phyloP scores from a whole-genome alignment of 2,329 filamentous ascomycete species.

The Venturia asperata region DNA sequence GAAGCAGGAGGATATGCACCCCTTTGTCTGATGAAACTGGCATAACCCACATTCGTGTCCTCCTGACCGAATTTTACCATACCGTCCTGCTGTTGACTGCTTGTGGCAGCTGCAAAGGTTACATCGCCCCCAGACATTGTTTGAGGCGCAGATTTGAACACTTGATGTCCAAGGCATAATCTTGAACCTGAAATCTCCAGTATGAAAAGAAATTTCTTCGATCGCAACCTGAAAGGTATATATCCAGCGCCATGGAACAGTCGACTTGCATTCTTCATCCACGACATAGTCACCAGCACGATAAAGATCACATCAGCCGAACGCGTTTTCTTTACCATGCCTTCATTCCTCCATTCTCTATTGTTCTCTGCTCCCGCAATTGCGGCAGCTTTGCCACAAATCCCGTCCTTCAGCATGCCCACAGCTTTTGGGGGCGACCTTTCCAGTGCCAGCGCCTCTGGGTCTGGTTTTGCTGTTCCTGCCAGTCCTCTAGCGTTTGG shows the following conservation, averaged over 20 bases:
- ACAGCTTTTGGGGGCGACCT: neutral
- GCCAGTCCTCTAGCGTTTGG: neutral
- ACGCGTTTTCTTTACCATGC: neutral
- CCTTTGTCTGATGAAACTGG: neutral
- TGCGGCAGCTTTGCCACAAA: neutral
- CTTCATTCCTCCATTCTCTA: neutral
- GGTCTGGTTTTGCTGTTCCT: neutral
- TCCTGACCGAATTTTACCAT: neutral
- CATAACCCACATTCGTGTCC: neutral
- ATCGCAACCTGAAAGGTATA: neutral
- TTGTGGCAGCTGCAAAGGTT: neutral
- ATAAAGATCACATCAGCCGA: neutral
- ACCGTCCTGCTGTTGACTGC: neutral
- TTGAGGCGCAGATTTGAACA: neutral
- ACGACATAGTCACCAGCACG: neutral
- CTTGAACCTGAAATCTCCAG: neutral
- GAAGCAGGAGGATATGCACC: neutral
- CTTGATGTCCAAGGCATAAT: neutral
- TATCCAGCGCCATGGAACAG: neutral
- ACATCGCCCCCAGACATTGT: neutral
- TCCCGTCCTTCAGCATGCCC: neutral
- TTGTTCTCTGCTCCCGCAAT: neutral
- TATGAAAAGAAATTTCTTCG: neutral
- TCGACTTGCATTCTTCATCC: neutral
- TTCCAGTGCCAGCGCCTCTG: neutral